These are phyloP conservation scores for Aspergillus novoparasiticus DNA, from an alignment of 2,329 filamentous ascomycete species.

Conservation along the genomic window DNA sequence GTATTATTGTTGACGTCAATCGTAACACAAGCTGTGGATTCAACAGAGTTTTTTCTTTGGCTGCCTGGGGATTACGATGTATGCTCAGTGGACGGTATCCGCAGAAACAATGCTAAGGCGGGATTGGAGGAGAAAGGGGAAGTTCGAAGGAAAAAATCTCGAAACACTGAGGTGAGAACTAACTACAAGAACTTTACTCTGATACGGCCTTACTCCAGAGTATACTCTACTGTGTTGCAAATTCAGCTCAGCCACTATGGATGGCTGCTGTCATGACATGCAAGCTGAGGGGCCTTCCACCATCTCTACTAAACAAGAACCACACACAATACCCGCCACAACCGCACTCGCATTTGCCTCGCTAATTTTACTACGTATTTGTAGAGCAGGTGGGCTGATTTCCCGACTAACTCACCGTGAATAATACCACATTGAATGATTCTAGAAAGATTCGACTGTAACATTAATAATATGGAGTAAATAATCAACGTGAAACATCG, in stretches of 20 bases:
- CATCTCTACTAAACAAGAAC: conserved; percentile 4
- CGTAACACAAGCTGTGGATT: neutral
- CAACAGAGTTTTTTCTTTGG: neutral
- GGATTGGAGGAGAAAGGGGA: neutral
- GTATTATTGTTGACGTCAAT: neutral
- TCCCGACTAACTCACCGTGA: neutral
- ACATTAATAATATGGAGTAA: neutral
- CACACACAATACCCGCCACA: conserved; percentile 14
- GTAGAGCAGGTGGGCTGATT: conserved; percentile 8
- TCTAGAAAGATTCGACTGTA: conserved; percentile 20
- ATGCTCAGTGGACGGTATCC: neutral
- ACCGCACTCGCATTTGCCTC: conserved; percentile 15
- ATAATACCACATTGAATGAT: conserved; percentile 2
- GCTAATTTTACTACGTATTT: neutral
- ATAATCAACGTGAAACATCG: conserved; percentile 9
- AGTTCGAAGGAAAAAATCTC: neutral
- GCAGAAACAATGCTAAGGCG: neutral
- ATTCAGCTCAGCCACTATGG: neutral
- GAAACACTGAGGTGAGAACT: no score
- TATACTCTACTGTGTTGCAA: neutral
- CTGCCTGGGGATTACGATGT: neutral
- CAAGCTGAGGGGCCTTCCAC: neutral
- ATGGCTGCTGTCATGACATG: conserved; percentile 4
- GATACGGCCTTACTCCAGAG: neutral
- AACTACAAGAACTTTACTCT: no score